phyloP scores from a whole-genome alignment of 2,329 filamentous ascomycete species.

The Sporothrix euskadiensis region DNA sequence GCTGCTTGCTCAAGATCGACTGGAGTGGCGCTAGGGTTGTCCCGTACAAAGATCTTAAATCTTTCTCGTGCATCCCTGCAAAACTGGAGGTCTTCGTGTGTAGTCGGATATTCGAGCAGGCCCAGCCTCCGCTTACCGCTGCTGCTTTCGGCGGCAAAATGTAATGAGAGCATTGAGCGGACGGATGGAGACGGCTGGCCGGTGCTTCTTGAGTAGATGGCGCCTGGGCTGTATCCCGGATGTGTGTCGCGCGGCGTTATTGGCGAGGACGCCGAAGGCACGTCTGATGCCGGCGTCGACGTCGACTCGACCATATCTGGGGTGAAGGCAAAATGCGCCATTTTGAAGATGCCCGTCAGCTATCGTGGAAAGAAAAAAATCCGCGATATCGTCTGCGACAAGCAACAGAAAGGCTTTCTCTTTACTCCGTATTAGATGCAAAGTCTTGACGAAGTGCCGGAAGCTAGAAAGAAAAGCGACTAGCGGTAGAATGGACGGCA shows the following conservation, averaged over 20 bases:
- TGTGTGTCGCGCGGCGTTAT: constrained; percentile 3
- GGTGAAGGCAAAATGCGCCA: not conserved
- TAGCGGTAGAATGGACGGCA: not conserved
- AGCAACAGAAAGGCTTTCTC: not conserved
- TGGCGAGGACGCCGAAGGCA: not conserved
- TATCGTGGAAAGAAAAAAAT: not conserved
- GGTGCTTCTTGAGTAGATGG: constrained; percentile 1
- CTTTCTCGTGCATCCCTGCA: not conserved
- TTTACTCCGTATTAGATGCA: not conserved
- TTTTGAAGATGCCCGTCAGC: not conserved
- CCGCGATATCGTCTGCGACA: not conserved
- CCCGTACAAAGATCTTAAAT: not conserved
- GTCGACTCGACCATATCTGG: not conserved
- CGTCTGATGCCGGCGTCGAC: not conserved
- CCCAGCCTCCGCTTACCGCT: not conserved
- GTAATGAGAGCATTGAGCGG: constrained; percentile 2
- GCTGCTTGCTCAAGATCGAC: not conserved
- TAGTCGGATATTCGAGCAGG: not conserved
- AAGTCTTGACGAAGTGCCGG: not conserved
- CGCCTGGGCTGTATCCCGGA: not conserved
- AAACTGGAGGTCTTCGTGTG: constrained; percentile 4
- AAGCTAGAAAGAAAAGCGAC: not conserved
- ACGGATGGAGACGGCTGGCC: not conserved
- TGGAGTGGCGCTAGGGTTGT: not conserved
- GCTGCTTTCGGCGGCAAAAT: not conserved